Conservation (phyloP, 2,329 filamentous ascomycete species). For the Zalaria sp. region DNA sequence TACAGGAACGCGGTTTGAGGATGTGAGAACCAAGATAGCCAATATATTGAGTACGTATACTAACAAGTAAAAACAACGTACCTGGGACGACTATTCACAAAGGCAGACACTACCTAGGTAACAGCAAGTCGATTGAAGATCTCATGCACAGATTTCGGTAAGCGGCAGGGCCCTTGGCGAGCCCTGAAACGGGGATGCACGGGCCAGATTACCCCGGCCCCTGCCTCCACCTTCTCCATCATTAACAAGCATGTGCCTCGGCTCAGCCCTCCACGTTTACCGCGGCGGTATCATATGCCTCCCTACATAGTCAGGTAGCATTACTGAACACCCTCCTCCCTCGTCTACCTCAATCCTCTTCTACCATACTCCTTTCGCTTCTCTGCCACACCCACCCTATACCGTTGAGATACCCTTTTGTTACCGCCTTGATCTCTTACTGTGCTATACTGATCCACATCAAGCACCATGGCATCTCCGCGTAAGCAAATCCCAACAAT, state of each 20-base stretch:
- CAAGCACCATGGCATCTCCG: slow-evolving; percentile 54
- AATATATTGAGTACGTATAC: too few species aligned
- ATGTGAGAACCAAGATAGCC: too few species aligned
- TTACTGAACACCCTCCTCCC: not conserved
- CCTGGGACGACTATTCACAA: too few species aligned
- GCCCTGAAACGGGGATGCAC: not conserved
- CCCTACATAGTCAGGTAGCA: not conserved
- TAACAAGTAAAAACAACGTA: too few species aligned
- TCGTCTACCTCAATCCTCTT: not conserved
- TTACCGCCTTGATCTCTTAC: not conserved
- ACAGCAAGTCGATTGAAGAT: too few species aligned
- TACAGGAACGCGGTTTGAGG: too few species aligned
- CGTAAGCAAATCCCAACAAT: slow-evolving; percentile 42
- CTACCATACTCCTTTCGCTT: slow-evolving; percentile 1
- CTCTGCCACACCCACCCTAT: not conserved
- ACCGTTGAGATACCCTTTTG: not conserved
- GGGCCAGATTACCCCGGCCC: not conserved
- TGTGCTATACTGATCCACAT: not conserved
- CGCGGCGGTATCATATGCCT: not conserved
- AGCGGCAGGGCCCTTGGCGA: not conserved
- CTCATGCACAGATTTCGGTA: not conserved
- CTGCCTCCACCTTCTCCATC: too few species aligned
- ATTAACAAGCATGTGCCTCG: not conserved
- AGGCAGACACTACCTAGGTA: too few species aligned
- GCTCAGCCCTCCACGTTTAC: not conserved